Evolutionary conservation across 345 rosid species (phyloP).

Genomic region (Nasturtium officinale): DNA sequence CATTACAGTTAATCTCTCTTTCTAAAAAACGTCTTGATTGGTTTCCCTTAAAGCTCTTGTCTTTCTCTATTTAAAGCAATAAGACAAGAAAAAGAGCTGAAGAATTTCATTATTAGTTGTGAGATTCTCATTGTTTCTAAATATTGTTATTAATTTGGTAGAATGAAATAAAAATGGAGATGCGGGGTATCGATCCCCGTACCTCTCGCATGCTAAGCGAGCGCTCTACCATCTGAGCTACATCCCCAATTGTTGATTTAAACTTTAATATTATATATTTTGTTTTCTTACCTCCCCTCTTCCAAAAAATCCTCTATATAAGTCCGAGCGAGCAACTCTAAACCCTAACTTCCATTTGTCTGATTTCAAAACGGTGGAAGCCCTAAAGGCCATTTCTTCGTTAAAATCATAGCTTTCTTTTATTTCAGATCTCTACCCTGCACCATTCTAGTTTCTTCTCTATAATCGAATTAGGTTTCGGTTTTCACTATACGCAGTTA

Average conservation of each 20-base stretch:
- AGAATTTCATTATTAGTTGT: too few relatives aligned
- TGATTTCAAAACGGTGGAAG: not conserved
- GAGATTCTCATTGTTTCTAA: too few relatives aligned
- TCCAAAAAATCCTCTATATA: slow-evolving; percentile 4
- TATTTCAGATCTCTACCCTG: too few relatives aligned
- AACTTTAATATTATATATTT: accelerated
- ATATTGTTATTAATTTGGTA: too few relatives aligned
- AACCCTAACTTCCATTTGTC: not conserved
- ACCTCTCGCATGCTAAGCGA: slow-evolving; percentile 94
- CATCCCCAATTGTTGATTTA: slow-evolving; percentile 49
- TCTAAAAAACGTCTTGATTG: too few relatives aligned
- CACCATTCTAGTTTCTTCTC: not conserved
- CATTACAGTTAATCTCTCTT: too few relatives aligned
- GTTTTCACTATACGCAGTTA: not conserved
- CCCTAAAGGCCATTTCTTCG: not conserved
- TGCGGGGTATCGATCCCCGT: slow-evolving; percentile 88
- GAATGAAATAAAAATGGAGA: slow-evolving; percentile 46
- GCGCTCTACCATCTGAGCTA: slow-evolving; percentile 97
- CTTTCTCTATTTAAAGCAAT: too few relatives aligned
- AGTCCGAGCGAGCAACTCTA: not conserved
- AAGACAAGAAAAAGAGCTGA: too few relatives aligned
- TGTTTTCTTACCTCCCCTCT: not conserved
- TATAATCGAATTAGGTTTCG: not conserved
- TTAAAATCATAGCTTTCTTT: not conserved
- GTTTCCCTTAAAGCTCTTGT: too few relatives aligned